Conservation (phyloP, 2,329 filamentous ascomycete genomes). For the Cytospora piceae region DNA sequence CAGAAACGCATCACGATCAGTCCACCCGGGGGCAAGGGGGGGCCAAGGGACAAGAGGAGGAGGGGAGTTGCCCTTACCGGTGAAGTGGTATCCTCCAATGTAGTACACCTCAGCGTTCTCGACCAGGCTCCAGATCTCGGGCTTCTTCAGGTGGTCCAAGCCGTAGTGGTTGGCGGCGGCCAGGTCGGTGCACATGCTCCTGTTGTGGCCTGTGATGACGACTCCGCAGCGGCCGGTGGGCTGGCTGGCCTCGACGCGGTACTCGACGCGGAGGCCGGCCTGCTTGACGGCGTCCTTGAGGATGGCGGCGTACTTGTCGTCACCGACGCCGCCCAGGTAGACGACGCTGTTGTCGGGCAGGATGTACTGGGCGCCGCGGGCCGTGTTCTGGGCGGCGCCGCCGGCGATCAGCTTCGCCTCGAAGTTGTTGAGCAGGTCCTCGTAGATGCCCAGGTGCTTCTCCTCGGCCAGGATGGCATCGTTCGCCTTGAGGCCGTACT, state of each 20-base stretch:
- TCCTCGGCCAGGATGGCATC: constrained; percentile 96
- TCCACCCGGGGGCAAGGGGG: not conserved
- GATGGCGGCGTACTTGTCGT: constrained; percentile 93
- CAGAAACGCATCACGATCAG: not conserved
- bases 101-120: constrained; percentile 89
- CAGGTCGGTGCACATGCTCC: constrained; percentile 92
- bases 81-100: constrained; percentile 96
- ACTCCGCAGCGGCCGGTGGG: constrained; percentile 94
- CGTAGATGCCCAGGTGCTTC: constrained; percentile 87
- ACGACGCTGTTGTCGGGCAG: constrained; percentile 87
- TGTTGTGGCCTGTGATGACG: constrained; percentile 95
- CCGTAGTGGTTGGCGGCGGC: constrained; percentile 98
- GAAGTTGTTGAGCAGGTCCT: constrained; percentile 90
- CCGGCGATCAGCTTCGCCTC: constrained; percentile 94
- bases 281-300: constrained; percentile 84
- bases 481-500: constrained; percentile 93
- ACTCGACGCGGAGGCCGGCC: constrained; percentile 90
- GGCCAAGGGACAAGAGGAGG: not conserved
- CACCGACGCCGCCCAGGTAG: constrained; percentile 91
- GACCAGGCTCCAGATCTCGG: constrained; percentile 89
- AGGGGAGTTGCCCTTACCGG: constrained; percentile 47
- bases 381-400: constrained; percentile 96
- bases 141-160: constrained; percentile 87
- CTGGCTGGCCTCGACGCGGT: constrained; percentile 82
- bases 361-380: constrained; percentile 94